A percentile compares a stretch with the other conserved stretches of the same genome.
Evolutionary conservation across 495 filamentous ascomycete genomes (phyloP).

Genomic region (Penicillium dipodomyicola): DNA sequence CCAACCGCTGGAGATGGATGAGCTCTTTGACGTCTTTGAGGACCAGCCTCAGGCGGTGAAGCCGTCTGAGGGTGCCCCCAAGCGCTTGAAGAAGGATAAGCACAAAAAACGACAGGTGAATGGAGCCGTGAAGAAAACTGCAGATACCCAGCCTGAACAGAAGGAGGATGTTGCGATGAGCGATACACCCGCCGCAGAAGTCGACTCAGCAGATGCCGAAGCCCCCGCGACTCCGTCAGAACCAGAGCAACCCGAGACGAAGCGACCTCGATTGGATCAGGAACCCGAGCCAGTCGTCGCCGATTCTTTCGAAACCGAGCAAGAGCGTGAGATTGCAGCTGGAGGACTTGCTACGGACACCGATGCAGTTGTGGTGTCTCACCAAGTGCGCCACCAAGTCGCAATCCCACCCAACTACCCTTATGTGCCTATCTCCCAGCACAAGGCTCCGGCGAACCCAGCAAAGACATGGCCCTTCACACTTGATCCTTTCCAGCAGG

Average conservation of each 20-base stretch:
- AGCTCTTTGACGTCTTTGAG: constrained; percentile 83
- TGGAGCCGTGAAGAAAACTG: constrained; percentile 62
- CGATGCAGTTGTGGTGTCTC: constrained; percentile 73
- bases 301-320: constrained; percentile 93
- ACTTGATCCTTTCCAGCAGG: constrained; percentile 93
- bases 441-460: constrained; percentile 79
- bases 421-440: constrained; percentile 87
- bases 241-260: constrained; percentile 55
- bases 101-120: constrained; percentile 82
- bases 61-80: constrained; percentile 28
- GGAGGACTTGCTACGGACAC: constrained; percentile 72
- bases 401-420: constrained; percentile 89
- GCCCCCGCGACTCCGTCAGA: constrained; percentile 20
- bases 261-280: constrained; percentile 71
- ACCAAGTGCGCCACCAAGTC: constrained; percentile 98
- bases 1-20: constrained; percentile 58
- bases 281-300: constrained; percentile 80
- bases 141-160: constrained; percentile 39
- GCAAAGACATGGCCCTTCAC: constrained; percentile 83
- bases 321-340: constrained; percentile 82
- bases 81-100: constrained; percentile 56
- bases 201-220: constrained; percentile 20
- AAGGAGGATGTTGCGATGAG: constrained; percentile 45
- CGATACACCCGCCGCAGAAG: constrained; percentile 35
- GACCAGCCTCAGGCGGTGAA: constrained; percentile 52